Base-by-base conservation (phyloP, 805 yeast species). In the Saccharomycopsis oosterbeekiorum region DNA sequence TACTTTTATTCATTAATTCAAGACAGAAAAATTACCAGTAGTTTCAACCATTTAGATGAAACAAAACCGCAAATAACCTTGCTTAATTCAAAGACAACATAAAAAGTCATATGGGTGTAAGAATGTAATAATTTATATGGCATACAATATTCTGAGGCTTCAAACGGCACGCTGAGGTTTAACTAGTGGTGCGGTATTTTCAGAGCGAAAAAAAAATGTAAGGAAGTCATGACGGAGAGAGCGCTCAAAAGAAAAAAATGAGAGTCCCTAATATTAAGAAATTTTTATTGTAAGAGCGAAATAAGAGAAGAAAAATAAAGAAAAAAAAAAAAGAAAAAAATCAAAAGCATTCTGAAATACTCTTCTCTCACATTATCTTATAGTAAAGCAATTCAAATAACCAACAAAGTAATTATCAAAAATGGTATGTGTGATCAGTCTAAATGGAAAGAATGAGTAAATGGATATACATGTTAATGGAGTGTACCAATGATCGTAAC, bases 361-460 rank as follows among this genome's bases (percentile, higher is more conserved):
- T 47, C 53, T 47, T 47, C 53, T 47, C 26, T 47, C 34, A 24
- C 14, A 47, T 5, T 21, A 24, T 26, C n/a, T 47, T 12, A 47
- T 47, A 21, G 34, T 17, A 47, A 47, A 47, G 53, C 53, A 21
- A 21, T 10, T 19, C 29, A 10, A 47, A 47, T 47, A 29, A 47
- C 53, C 53, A 47, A 47, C 29, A 58, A n/a, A 60, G 62, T 60
- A 60, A 60, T 60, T 36, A 51, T 57, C 43, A 24, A 60, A 60
- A 60, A 60, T 60, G 63, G 63, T 60, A 60, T 60, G 63, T 60
- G 36, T 51, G 39, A 47, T 47, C 34, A 47, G 53, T 21, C n/a
- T 47, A 14, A 47, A 47, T 47, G 15, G 53, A 47, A 2, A 21
- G 34, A 47, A 47, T 2, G 19, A 24, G 8, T 47, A n/a, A 47